Conservation (phyloP, 1,284 basidiomycete species). For the Naganishia sp. region DNA sequence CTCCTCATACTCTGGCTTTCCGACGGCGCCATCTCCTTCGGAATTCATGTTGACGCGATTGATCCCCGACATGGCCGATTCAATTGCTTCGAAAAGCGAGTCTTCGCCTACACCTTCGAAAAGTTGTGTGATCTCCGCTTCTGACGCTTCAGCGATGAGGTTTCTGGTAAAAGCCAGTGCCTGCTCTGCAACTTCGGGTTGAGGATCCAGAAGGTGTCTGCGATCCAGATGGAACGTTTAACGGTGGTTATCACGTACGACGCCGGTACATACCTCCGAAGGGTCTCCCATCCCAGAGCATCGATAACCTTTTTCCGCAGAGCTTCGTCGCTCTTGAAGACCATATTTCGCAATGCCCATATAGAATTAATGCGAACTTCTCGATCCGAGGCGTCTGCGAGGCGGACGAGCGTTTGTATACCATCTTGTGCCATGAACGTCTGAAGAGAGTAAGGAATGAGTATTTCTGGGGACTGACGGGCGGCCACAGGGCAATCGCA, state of each 20-base stretch:
- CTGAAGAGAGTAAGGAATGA: constrained; percentile 48
- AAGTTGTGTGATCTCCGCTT: constrained; percentile 40
- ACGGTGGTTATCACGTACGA: too few relatives aligned
- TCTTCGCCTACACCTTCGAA: constrained; percentile 45
- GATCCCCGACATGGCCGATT: constrained; percentile 31
- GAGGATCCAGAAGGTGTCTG: constrained; percentile 37
- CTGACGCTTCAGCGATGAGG: constrained; percentile 45
- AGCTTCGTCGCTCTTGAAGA: constrained; percentile 63
- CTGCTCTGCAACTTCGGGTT: constrained; percentile 41
- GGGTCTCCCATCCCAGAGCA: constrained; percentile 62
- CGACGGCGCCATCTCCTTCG: constrained; percentile 35
- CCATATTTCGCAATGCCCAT: constrained; percentile 78
- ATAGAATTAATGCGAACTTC: constrained; percentile 67
- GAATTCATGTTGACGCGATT: neutral
- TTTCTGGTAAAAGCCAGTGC: constrained; percentile 49
- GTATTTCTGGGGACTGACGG: constrained; percentile 2
- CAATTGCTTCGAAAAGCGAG: constrained; percentile 39
- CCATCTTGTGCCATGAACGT: constrained; percentile 65
- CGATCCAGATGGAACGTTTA: constrained; percentile 11
- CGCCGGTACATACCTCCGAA: constrained; percentile 35
- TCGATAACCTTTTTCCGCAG: constrained; percentile 67
- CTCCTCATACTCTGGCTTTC: constrained; percentile 32
- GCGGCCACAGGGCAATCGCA: neutral
- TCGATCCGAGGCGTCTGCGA: constrained; percentile 61
- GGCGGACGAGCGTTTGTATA: constrained; percentile 63